Base-by-base conservation (phyloP, 1,284 basidiomycete genomes). In the Paramarasmius palmivorus region DNA sequence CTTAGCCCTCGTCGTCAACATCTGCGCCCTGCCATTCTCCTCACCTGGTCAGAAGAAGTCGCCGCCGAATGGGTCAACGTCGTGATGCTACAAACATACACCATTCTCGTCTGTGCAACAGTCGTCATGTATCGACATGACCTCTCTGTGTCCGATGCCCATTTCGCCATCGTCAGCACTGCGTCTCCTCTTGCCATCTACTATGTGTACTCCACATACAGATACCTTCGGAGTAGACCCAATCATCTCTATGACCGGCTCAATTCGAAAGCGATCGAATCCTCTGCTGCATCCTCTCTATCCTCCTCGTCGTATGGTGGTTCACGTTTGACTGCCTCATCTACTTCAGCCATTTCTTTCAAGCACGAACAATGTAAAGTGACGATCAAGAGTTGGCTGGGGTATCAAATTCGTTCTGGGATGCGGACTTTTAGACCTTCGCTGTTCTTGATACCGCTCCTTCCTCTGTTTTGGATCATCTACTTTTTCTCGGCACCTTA, bases 11-110 rank as follows among this genome's bases (percentile, higher is more conserved):
- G 44, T 46, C 14, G 44, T 17, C 12, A 46, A 46, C 25, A 29
- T 46, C 12, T 32, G 23, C 7, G 25, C n/a, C 10, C 17, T 50
- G 54, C 45, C 9, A 39, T 55, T 34, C 36, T 52, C 9, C 37
- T 50, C 14, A 39, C 50, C 14, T 55, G 42, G 34, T 58, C 57
- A 10, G 44, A 54, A n/a, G 53, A 58, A 23, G 26, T 46, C 20
- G 42, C 55, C 23, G 20, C 22, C n/a, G 17, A 29, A 17, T 36
- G 45, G 3, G 14, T 32, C 49, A 41, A 66, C 44, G 53, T 56
- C 14, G 38, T 53, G 34, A 60, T 65, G 48, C 53, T 62, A 7
- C 57, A 58, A 25, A 40, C 38, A 2, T 58, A 55, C 49, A 55
- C 50, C 22, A 39, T 58, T 10, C 20, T 58, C n/a, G 17, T 55